A percentile compares a stretch with the other conserved stretches of the same genome.
phyloP scores from a whole-genome alignment of 202 grass and related monocot genomes.

The Panicum hallii region DNA sequence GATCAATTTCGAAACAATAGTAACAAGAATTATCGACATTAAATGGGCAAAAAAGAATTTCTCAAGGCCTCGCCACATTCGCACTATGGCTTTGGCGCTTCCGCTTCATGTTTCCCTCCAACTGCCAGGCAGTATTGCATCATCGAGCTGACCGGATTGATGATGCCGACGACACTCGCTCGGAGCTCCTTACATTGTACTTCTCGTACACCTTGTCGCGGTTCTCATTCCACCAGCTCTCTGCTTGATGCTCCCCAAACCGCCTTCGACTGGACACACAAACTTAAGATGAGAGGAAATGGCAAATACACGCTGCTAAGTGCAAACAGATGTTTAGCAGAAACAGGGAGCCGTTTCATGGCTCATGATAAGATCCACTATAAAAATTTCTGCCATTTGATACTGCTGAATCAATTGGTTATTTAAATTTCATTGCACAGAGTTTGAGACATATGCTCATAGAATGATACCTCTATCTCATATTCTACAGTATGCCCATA shows the following conservation, averaged over 20 bases:
- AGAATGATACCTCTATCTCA: not conserved
- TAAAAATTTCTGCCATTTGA: not conserved
- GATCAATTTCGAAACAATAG: constrained; percentile 10
- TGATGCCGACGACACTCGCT: constrained; percentile 62
- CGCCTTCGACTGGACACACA: constrained; percentile 55
- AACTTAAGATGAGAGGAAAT: not conserved
- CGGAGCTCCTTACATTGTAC: constrained; percentile 66
- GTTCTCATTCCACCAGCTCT: constrained; percentile 89
- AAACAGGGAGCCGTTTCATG: not conserved
- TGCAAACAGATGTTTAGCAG: not conserved
- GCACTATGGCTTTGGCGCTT: not conserved
- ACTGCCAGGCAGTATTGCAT: not conserved
- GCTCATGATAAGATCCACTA: not conserved
- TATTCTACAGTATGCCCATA: too few relatives aligned
- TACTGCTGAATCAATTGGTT: not conserved
- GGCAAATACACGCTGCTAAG: not conserved
- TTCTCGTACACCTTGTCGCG: constrained; percentile 72
- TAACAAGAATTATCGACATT: constrained; percentile 36
- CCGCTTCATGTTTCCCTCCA: not conserved
- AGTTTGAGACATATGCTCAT: not conserved
- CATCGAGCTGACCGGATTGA: constrained; percentile 55
- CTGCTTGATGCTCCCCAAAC: constrained; percentile 82
- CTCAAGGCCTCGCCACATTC: not conserved
- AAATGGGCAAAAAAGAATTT: constrained; percentile 31
- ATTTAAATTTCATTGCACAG: not conserved